These are phyloP conservation scores for Eucalyptus polyanthemos DNA, from an alignment of 345 rosid genomes.

Conservation along the genomic window DNA sequence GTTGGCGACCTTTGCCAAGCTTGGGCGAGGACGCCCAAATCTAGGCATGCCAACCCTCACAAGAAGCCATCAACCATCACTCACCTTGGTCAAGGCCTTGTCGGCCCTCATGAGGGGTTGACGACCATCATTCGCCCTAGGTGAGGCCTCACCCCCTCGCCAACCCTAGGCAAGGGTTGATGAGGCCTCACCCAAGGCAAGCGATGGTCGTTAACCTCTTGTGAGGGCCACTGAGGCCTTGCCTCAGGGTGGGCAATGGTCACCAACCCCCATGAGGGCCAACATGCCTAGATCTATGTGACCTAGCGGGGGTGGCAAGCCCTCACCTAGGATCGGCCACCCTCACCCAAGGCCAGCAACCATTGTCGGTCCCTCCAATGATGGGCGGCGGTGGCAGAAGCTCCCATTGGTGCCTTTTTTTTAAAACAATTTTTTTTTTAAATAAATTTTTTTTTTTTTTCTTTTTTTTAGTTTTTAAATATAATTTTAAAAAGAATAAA, in stretches of 20 bases:
- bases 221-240: too few species aligned
- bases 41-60: rapidly evolving
- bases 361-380: rapidly evolving
- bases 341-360: too few species aligned
- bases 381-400: rapidly evolving
- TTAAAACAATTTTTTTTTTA: too few species aligned
- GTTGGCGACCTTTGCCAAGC: rapidly evolving
- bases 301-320: rapidly evolving
- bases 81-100: rapidly evolving
- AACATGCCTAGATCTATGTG: too few species aligned
- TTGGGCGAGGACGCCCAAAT: rapidly evolving
- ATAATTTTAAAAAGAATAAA: too few species aligned
- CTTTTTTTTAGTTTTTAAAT: too few species aligned
- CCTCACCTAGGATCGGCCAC: rapidly evolving
- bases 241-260: rapidly evolving
- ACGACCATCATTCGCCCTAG: rapidly evolving
- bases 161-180: rapidly evolving
- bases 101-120: rapidly evolving
- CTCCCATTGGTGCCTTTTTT: rapidly evolving
- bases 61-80: rapidly evolving
- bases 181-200: too few species aligned
- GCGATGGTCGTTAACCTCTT: too few species aligned
- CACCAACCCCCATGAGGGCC: too few species aligned
- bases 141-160: rapidly evolving
- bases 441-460: too few species aligned